phyloP scores from a whole-genome alignment of 768 basidiomycete species.

The Tricholoma sp. region DNA sequence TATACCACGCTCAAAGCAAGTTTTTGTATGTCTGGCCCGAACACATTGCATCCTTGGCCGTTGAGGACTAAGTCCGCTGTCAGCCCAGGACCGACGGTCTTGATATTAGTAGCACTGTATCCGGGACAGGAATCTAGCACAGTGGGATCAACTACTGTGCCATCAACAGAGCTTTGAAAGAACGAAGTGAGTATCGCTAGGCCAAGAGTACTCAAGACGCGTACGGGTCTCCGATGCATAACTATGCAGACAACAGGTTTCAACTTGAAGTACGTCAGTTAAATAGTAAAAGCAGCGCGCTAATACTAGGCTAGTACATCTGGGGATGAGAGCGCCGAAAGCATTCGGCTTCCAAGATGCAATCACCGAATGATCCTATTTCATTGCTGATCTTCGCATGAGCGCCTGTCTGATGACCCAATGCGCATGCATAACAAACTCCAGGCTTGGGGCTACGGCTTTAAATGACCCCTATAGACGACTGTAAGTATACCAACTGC shows the following conservation, averaged over 20 bases:
- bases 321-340: neutral
- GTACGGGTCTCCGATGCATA: constrained; percentile 3
- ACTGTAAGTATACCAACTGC: too few species aligned
- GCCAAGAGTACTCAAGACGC: neutral
- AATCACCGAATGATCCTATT: neutral
- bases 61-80: constrained; percentile 50
- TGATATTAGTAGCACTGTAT: constrained; percentile 47
- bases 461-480: neutral
- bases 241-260: neutral
- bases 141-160: constrained; percentile 24
- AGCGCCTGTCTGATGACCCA: neutral
- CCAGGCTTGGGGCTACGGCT: neutral
- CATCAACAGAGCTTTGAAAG: constrained; percentile 3
- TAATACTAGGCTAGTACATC: too few species aligned
- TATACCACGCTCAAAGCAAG: constrained; percentile 51
- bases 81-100: constrained; percentile 30
- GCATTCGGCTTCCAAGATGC: neutral
- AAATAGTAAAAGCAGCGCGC: neutral
- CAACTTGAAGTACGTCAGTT: neutral
- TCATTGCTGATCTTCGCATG: too few species aligned
- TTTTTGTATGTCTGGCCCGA: constrained; percentile 46
- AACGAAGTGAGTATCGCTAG: constrained; percentile 1
- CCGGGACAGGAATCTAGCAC: constrained; percentile 57
- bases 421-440: neutral
- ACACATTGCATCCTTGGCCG: constrained; percentile 53